A percentile compares a stretch with the other conserved stretches of the same genome.
phyloP scores from a whole-genome alignment of 371 early-diverging fungal species.

The Mucor sp. region DNA sequence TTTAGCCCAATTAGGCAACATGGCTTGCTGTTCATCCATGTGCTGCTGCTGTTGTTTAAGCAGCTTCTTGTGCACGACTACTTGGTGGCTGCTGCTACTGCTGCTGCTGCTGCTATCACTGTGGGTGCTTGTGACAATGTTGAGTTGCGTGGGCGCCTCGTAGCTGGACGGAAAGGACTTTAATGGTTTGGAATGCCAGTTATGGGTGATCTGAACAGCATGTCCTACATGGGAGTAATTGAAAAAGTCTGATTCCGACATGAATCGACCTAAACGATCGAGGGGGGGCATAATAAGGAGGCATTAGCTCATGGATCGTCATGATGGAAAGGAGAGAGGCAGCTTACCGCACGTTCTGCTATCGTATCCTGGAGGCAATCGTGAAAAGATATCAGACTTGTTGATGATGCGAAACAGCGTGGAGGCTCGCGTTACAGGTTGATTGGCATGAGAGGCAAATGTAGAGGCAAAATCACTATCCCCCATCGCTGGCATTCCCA shows the following conservation, averaged over 20 bases:
- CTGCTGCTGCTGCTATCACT: neutral
- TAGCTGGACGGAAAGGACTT: constrained; percentile 29
- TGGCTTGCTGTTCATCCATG: neutral
- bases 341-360: constrained; percentile 18
- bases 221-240: constrained; percentile 45
- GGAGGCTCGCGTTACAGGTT: constrained; percentile 19
- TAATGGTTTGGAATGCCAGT: constrained; percentile 27
- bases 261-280: constrained; percentile 10
- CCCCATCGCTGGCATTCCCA: constrained; percentile 48
- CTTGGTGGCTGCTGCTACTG: neutral
- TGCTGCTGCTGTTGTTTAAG: neutral
- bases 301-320: neutral
- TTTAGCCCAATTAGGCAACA: constrained; percentile 16
- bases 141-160: constrained; percentile 26
- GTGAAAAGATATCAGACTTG: constrained; percentile 32
- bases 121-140: constrained; percentile 6
- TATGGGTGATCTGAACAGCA: constrained; percentile 28
- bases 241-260: constrained; percentile 31
- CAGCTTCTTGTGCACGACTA: neutral
- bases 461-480: constrained; percentile 43
- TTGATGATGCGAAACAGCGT: constrained; percentile 40
- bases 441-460: constrained; percentile 33
- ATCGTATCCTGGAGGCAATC: constrained; percentile 37
- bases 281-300: neutral
- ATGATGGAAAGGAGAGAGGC: neutral